Conservation (phyloP, 495 filamentous ascomycete species). For the Lasiosphaeria miniovina region DNA sequence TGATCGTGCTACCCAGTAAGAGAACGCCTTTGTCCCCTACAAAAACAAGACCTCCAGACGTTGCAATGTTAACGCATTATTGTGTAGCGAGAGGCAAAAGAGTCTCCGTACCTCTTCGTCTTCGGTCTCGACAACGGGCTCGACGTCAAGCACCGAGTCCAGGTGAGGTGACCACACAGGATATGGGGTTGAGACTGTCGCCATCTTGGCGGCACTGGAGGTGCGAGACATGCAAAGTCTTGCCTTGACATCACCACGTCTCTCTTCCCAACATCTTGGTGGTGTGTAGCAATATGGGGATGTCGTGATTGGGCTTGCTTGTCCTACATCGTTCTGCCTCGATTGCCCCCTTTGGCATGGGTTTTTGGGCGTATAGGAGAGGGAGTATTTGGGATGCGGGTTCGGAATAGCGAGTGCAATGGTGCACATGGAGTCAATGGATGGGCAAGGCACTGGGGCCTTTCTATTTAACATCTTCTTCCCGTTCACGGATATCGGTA, state of each 20-base stretch:
- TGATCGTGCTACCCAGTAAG: constrained; percentile 44
- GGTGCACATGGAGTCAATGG: neutral
- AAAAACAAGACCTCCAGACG: neutral
- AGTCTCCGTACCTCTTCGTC: constrained; percentile 20
- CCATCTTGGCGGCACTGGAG: too few species aligned
- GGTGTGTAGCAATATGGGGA: too few species aligned
- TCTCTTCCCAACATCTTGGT: too few species aligned
- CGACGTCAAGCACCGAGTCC: constrained; percentile 27
- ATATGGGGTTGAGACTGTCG: too few species aligned
- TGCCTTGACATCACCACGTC: too few species aligned
- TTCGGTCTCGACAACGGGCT: constrained; percentile 28
- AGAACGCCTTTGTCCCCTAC: neutral
- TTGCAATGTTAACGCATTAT: constrained; percentile 9
- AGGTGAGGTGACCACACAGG: constrained; percentile 6
- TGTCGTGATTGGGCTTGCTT: neutral
- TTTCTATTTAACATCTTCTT: neutral
- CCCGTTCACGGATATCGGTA: neutral
- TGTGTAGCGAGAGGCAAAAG: constrained; percentile 36
- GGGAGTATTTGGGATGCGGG: neutral
- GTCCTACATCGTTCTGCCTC: neutral
- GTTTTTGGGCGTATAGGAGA: neutral
- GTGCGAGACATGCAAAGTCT: too few species aligned
- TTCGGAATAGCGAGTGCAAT: neutral
- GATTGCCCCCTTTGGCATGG: neutral
- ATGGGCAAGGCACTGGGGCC: neutral